These are phyloP conservation scores for Arachnomyces sp. DNA, from an alignment of 2,329 filamentous ascomycete species.

Conservation along the genomic window DNA sequence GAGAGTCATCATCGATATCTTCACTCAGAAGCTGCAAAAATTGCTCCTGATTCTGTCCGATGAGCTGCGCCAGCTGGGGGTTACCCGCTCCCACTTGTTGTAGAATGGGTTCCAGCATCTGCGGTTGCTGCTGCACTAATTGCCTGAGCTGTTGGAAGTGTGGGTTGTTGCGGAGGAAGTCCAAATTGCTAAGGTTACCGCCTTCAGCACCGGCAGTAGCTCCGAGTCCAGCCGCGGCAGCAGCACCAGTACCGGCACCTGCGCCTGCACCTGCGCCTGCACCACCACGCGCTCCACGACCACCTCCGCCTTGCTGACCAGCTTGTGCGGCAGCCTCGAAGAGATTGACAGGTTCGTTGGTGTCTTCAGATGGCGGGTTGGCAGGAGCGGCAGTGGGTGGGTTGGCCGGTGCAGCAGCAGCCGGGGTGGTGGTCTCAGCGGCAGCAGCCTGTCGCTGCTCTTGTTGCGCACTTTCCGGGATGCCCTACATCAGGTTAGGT, in stretches of 20 bases:
- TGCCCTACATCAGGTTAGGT: conserved; percentile 54
- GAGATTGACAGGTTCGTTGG: conserved; percentile 68
- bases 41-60: conserved; percentile 84
- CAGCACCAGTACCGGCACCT: conserved; percentile 7
- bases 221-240: conserved; percentile 16
- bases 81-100: conserved; percentile 94
- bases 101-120: conserved; percentile 97
- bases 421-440: conserved; percentile 38
- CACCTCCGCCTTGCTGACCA: conserved; percentile 41
- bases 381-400: conserved; percentile 30
- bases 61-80: conserved; percentile 86
- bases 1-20: conserved; percentile 70
- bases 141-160: conserved; percentile 97
- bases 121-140: conserved; percentile 92
- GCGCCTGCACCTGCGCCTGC: conserved; percentile 9
- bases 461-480: conserved; percentile 74
- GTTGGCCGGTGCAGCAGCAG: conserved; percentile 32
- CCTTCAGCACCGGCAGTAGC: conserved; percentile 14
- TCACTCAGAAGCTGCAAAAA: conserved; percentile 88
- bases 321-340: conserved; percentile 88
- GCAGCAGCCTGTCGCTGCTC: conserved; percentile 52
- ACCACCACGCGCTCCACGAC: conserved; percentile 27
- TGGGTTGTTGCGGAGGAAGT: conserved; percentile 89
- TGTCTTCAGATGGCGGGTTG: conserved; percentile 29
- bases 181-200: conserved; percentile 61